Percentiles rank a stretch among this genome's conserved stretches.
These are phyloP conservation scores for Cinnamomum micranthum DNA, from an alignment of 164 flowering plant species.

Conservation along the genomic window DNA sequence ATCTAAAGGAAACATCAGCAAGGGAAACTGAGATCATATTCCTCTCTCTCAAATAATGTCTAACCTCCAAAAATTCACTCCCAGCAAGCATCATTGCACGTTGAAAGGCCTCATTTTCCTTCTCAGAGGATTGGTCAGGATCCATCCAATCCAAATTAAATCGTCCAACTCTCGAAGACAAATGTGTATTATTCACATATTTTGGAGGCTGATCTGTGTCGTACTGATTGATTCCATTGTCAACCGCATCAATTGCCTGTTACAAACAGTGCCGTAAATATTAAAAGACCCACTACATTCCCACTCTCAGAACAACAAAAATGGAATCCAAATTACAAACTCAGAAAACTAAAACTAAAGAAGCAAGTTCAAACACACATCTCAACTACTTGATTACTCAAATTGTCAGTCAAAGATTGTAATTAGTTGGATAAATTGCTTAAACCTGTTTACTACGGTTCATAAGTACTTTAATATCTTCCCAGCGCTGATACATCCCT, in stretches of 20 bases:
- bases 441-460: too few species aligned
- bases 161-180: constrained; percentile 81
- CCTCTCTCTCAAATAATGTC: constrained; percentile 9
- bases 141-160: constrained; percentile 88
- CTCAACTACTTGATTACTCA: too few species aligned
- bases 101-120: constrained; percentile 86
- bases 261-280: background rate
- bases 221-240: constrained; percentile 84
- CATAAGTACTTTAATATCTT: too few species aligned
- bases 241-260: constrained; percentile 94
- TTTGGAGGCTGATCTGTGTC: constrained; percentile 80
- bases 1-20: background rate
- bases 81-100: constrained; percentile 82
- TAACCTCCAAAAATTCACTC: constrained; percentile 76
- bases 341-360: too few species aligned
- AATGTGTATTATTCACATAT: constrained; percentile 70
- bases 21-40: background rate
- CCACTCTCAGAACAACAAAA: background rate
- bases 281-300: background rate
- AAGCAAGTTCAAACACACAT: too few species aligned
- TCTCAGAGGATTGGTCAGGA: constrained; percentile 82
- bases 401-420: too few species aligned
- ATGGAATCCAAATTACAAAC: background rate
- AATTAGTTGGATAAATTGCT: too few species aligned
- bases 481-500: too few species aligned